These are phyloP conservation scores for Microsporum canis DNA, from an alignment of 2,329 filamentous ascomycete species.

Conservation along the genomic window DNA sequence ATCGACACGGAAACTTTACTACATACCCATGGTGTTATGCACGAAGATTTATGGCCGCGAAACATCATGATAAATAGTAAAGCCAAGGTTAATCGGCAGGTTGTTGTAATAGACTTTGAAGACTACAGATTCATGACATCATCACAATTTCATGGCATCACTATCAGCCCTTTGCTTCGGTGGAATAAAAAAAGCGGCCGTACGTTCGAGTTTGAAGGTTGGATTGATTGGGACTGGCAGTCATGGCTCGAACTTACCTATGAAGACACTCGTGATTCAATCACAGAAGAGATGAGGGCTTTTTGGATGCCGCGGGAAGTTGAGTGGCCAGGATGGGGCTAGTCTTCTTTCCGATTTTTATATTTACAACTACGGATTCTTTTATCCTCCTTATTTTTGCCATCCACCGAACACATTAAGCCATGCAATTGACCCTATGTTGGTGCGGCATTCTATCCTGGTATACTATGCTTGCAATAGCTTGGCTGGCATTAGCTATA, in stretches of 20 bases:
- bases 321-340: too few species aligned
- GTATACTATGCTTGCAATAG: too few species aligned
- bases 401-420: too few species aligned
- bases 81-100: not conserved
- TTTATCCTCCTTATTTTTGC: too few species aligned
- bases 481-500: too few species aligned
- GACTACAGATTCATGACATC: not conserved
- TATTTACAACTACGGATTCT: too few species aligned
- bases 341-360: too few species aligned
- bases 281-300: too few species aligned
- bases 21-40: not conserved
- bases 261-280: not conserved
- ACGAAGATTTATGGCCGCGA: not conserved
- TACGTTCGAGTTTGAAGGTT: not conserved
- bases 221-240: not conserved
- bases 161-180: not conserved
- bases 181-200: not conserved
- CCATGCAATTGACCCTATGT: too few species aligned
- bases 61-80: not conserved
- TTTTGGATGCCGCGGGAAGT: too few species aligned
- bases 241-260: not conserved
- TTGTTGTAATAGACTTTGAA: not conserved
- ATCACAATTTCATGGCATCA: too few species aligned
- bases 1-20: not conserved
- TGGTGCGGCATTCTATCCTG: too few species aligned